A percentile compares a stretch with the other conserved stretches of the same genome.
These are phyloP conservation scores for Blumeriella jaapii DNA, from an alignment of 2,329 filamentous ascomycete species.

Conservation along the genomic window DNA sequence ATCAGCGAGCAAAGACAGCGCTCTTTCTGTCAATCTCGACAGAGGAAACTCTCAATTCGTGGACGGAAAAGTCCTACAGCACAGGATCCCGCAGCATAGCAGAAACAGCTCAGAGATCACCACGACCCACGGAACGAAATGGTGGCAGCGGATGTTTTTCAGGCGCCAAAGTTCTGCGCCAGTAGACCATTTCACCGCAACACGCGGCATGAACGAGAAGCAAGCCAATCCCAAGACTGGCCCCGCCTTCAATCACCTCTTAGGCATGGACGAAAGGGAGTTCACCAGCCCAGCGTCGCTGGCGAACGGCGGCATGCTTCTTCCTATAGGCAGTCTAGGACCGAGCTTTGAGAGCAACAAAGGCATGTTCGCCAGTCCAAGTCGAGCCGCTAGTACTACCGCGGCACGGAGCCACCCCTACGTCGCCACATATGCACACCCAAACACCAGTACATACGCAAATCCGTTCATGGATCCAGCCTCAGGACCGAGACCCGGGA, in stretches of 20 bases:
- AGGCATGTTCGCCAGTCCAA: slow-evolving; percentile 22
- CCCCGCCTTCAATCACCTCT: slow-evolving; percentile 21
- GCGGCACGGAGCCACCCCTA: slow-evolving; percentile 2
- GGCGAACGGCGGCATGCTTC: slow-evolving; percentile 17
- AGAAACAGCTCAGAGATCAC: slow-evolving; percentile 28
- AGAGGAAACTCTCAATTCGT: slow-evolving; percentile 42
- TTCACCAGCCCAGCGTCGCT: slow-evolving; percentile 18
- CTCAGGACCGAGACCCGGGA: no score
- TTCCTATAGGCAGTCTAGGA: slow-evolving; percentile 20
- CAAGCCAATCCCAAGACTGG: slow-evolving; percentile 14
- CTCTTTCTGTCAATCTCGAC: slow-evolving; percentile 37
- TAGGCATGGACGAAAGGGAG: slow-evolving; percentile 23
- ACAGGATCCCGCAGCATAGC: slow-evolving; percentile 30
- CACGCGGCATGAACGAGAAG: slow-evolving; percentile 20
- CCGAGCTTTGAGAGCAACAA: slow-evolving; percentile 18
- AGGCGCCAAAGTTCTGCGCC: slow-evolving; percentile 27
- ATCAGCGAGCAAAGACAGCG: slow-evolving; percentile 23
- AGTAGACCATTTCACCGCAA: slow-evolving; percentile 31
- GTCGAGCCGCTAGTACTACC: slow-evolving; percentile 1
- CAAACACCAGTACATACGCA: slow-evolving; percentile 4
- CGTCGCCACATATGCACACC: no score
- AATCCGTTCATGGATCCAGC: slow-evolving; percentile 20
- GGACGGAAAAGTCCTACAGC: slow-evolving; percentile 24
- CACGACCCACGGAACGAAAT: slow-evolving; percentile 32
- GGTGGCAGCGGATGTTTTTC: slow-evolving; percentile 30